Percentiles rank a stretch among this genome's conserved stretches.
Evolutionary conservation across 2,329 filamentous ascomycete genomes (phyloP).

Genomic region (Neonectria neomacrospora): DNA sequence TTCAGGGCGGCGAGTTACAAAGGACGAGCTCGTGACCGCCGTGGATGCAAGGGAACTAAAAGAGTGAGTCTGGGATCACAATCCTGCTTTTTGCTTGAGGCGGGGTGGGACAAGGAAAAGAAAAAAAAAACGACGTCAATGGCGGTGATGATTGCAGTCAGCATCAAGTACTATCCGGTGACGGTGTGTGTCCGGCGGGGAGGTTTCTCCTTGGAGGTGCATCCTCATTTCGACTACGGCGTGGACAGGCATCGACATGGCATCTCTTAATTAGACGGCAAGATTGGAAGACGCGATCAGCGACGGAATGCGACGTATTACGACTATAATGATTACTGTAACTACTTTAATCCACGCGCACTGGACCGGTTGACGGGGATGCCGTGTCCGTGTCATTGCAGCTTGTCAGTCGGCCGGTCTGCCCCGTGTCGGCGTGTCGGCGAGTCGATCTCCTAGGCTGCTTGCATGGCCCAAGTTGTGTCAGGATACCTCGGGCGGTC

Average conservation of each 20-base stretch:
- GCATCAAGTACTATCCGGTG: not conserved
- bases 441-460: constrained; percentile 17
- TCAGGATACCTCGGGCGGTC: constrained; percentile 1
- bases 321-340: not conserved
- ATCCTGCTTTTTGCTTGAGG: constrained; percentile 18
- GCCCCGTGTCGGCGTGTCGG: constrained; percentile 17
- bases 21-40: constrained; percentile 24
- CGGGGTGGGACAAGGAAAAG: constrained; percentile 22
- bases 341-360: not conserved
- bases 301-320: not conserved
- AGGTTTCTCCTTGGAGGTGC: not conserved
- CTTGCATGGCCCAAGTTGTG: constrained; percentile 8
- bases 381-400: constrained; percentile 11
- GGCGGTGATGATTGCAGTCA: not conserved
- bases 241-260: not conserved
- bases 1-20: constrained; percentile 9
- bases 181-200: not conserved
- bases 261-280: not conserved
- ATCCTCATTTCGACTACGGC: constrained; percentile 13
- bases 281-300: not conserved
- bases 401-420: constrained; percentile 13
- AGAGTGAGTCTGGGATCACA: constrained; percentile 21
- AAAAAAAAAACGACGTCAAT: constrained; percentile 1
- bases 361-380: constrained; percentile 9
- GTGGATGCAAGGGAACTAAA: constrained; percentile 27